Conservation (phyloP, 2,329 filamentous ascomycete species). For the Ascomycota sp. region DNA sequence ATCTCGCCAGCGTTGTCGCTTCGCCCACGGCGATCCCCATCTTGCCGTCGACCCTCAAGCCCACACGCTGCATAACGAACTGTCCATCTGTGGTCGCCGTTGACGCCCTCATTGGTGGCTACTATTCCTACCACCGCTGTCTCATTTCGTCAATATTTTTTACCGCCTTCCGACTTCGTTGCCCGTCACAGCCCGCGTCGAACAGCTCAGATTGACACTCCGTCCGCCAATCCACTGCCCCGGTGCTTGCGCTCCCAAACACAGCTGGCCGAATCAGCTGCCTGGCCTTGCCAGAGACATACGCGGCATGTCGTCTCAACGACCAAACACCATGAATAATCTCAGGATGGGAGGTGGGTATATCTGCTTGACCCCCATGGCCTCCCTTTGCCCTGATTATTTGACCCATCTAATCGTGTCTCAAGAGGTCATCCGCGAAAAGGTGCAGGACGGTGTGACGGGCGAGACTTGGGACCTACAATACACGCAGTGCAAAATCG, state of each 20-base stretch:
- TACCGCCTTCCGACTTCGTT: conserved; percentile 6
- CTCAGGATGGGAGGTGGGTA: conserved; percentile 97
- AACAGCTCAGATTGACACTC: conserved; percentile 9
- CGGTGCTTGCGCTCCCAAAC: conserved; percentile 6
- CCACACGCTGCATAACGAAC: neutral
- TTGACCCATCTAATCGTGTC: conserved; percentile 7
- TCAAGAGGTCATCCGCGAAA: conserved; percentile 90
- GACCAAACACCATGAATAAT: conserved; percentile 69
- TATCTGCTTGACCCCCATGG: conserved; percentile 3
- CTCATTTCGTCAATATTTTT: conserved; percentile 1
- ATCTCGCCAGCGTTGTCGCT: neutral
- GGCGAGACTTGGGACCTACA: conserved; percentile 93
- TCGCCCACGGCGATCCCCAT: too few relatives aligned
- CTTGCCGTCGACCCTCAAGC: neutral
- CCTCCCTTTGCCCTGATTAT: conserved; percentile 2
- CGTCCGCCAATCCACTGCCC: conserved; percentile 8
- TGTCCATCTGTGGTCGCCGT: neutral
- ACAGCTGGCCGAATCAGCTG: conserved; percentile 8
- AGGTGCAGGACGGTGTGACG: conserved; percentile 94
- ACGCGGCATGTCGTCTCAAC: conserved; percentile 61
- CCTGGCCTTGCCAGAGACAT: conserved; percentile 7
- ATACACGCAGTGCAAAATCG: conserved; percentile 98
- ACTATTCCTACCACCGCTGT: conserved; percentile 1
- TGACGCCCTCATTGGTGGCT: neutral
- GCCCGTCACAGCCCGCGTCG: conserved; percentile 17